phyloP scores from a whole-genome alignment of 2,329 filamentous ascomycete species.

The Scytalidium sp. region DNA sequence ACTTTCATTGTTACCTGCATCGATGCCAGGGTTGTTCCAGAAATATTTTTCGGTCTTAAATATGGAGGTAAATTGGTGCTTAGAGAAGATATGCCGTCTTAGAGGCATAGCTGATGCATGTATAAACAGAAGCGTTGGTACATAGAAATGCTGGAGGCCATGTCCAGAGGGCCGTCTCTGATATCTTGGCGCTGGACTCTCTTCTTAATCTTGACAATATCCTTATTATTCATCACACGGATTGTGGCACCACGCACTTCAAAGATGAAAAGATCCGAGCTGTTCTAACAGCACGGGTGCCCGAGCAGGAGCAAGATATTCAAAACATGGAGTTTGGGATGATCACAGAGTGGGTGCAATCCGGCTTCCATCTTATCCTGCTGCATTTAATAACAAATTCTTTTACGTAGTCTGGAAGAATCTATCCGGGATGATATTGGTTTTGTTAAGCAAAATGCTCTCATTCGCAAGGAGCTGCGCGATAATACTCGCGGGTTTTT shows the following conservation, averaged over 20 bases:
- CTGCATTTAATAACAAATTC: neutral
- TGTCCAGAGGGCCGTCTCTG: conserved; percentile 32
- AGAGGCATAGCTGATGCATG: neutral
- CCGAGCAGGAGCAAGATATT: neutral
- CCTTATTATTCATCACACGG: neutral
- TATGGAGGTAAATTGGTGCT: neutral
- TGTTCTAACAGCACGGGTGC: neutral
- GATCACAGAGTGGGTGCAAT: neutral
- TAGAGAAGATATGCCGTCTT: neutral
- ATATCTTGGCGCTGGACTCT: conserved; percentile 96
- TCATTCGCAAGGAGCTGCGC: conserved; percentile 5
- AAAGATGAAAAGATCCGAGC: neutral
- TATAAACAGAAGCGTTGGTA: neutral
- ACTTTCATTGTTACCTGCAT: conserved; percentile 4
- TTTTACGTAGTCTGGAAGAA: conserved; percentile 2
- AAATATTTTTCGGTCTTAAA: neutral
- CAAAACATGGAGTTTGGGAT: neutral
- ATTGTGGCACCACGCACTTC: neutral
- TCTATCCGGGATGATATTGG: conserved; percentile 5
- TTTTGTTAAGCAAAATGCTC: conserved; percentile 1
- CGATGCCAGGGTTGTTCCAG: neutral
- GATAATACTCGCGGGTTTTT: conserved; percentile 5
- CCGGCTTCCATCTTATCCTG: neutral
- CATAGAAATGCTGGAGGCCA: neutral
- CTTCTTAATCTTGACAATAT: conserved; percentile 85